phyloP scores from a whole-genome alignment of 768 basidiomycete genomes.

The Antrodiella citrinella region DNA sequence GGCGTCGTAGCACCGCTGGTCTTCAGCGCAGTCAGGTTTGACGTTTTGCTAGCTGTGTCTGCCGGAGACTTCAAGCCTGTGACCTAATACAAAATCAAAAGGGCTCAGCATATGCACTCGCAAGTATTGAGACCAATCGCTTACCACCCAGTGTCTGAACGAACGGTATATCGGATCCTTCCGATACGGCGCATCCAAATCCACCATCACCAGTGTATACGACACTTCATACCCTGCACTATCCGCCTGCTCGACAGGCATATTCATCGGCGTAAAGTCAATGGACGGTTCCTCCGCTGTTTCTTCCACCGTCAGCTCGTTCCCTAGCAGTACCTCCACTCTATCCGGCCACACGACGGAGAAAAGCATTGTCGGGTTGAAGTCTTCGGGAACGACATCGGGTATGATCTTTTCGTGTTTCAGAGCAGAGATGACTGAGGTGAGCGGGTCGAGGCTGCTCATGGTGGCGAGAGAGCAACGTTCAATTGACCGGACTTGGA shows the following conservation, averaged over 20 bases:
- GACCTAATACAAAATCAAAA: slow-evolving; percentile 16
- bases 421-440: slow-evolving; percentile 27
- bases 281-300: slow-evolving; percentile 45
- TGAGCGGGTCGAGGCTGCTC: slow-evolving; percentile 24
- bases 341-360: slow-evolving; percentile 35
- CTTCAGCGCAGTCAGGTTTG: slow-evolving; percentile 30
- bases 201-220: slow-evolving; percentile 35
- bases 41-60: slow-evolving; percentile 21
- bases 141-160: slow-evolving; percentile 25
- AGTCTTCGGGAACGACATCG: slow-evolving; percentile 33
- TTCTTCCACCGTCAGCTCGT: slow-evolving; percentile 26
- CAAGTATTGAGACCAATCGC: neutral
- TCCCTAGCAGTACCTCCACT: slow-evolving; percentile 30
- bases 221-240: slow-evolving; percentile 21
- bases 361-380: slow-evolving; percentile 35
- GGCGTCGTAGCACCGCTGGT: slow-evolving; percentile 42
- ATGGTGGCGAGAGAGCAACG: neutral
- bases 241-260: slow-evolving; percentile 18
- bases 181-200: slow-evolving; percentile 25
- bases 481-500: neutral
- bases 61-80: slow-evolving; percentile 32
- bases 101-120: slow-evolving; percentile 23
- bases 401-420: slow-evolving; percentile 34
- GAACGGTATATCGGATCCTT: slow-evolving; percentile 16
- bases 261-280: slow-evolving; percentile 34